Conservation (phyloP, 2,329 filamentous ascomycete genomes). For the Xylogone sp. region DNA sequence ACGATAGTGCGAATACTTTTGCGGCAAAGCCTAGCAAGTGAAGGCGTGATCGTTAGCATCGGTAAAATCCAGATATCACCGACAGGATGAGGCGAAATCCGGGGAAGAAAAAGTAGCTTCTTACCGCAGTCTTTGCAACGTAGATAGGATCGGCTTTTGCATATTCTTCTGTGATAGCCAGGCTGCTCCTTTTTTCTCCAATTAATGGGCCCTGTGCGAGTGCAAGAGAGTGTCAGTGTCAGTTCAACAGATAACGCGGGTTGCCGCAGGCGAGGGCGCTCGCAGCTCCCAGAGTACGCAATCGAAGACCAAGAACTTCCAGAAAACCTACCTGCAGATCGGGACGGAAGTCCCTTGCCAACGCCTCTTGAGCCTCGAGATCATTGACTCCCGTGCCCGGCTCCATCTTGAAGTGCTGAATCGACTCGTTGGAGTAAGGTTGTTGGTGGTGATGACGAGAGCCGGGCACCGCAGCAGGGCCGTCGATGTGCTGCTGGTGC, state of each 20-base stretch:
- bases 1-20: constrained; percentile 83
- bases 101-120: constrained; percentile 27
- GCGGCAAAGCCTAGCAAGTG: constrained; percentile 66
- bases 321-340: constrained; percentile 46
- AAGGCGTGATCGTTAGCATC: too few species aligned
- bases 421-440: constrained; percentile 8
- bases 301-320: too few species aligned
- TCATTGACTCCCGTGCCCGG: constrained; percentile 11
- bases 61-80: neutral
- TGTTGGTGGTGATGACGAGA: constrained; percentile 3
- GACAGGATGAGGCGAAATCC: neutral
- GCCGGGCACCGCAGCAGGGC: neutral
- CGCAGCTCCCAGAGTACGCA: neutral
- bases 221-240: constrained; percentile 23
- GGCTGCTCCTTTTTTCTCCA: constrained; percentile 72
- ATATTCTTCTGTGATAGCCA: constrained; percentile 79
- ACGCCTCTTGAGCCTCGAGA: constrained; percentile 51
- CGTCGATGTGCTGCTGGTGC: neutral
- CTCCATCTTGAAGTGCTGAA: constrained; percentile 20
- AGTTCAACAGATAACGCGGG: constrained; percentile 13
- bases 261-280: neutral
- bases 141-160: constrained; percentile 82
- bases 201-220: constrained; percentile 71
- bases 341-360: constrained; percentile 56
- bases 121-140: constrained; percentile 81